Conservation (phyloP, 495 filamentous ascomycete species). For the Aspergillus bridgeri region DNA sequence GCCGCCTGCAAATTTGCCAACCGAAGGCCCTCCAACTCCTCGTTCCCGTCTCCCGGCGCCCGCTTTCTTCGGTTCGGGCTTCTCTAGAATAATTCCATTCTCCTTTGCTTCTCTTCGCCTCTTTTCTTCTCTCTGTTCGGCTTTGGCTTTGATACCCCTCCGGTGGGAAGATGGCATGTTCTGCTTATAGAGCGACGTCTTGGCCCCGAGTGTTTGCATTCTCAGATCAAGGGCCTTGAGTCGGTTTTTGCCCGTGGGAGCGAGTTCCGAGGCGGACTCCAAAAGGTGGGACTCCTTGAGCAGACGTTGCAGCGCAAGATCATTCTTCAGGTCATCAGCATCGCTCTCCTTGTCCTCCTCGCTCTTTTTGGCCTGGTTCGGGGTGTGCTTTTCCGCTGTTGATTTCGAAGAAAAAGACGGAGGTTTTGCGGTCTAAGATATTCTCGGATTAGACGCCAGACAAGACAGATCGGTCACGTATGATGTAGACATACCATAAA, state of each 20-base stretch:
- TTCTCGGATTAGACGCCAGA: slow-evolving; percentile 12
- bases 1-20: slow-evolving; percentile 77
- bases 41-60: slow-evolving; percentile 52
- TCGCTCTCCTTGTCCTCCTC: slow-evolving; percentile 52
- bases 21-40: slow-evolving; percentile 67
- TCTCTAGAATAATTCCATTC: slow-evolving; percentile 88
- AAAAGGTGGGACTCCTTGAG: slow-evolving; percentile 92
- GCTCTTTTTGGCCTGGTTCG: slow-evolving; percentile 37
- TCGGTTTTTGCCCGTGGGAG: slow-evolving; percentile 58
- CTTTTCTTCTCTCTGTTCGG: slow-evolving; percentile 59
- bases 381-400: slow-evolving; percentile 25
- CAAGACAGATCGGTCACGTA: background rate
- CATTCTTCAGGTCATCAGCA: slow-evolving; percentile 74
- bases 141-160: slow-evolving; percentile 71
- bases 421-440: slow-evolving; percentile 42
- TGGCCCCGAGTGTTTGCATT: slow-evolving; percentile 75
- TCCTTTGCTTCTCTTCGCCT: slow-evolving; percentile 76
- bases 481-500: slow-evolving; percentile 62
- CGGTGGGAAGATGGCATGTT: slow-evolving; percentile 82
- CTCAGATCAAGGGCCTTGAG: slow-evolving; percentile 80
- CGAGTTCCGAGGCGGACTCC: slow-evolving; percentile 58
- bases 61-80: slow-evolving; percentile 46
- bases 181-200: slow-evolving; percentile 64
- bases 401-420: slow-evolving; percentile 43
- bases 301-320: slow-evolving; percentile 84